Percentiles rank a stretch among this genome's conserved stretches.
phyloP scores from a whole-genome alignment of 306 rosid genomes.

The Sophora flavescens region DNA sequence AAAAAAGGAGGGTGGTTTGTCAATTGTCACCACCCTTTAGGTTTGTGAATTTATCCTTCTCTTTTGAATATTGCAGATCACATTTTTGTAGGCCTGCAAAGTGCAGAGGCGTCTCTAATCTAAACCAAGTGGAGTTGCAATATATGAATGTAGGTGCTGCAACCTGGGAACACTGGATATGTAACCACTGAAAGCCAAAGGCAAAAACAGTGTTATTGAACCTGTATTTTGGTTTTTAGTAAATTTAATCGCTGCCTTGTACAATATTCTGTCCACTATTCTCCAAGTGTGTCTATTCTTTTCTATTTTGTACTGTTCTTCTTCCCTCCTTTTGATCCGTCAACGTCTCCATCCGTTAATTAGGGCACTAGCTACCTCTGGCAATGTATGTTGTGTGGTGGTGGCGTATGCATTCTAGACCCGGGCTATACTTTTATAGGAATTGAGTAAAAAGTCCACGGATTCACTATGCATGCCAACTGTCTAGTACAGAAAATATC shows the following conservation, averaged over 20 bases:
- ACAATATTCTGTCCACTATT: conserved; percentile 4
- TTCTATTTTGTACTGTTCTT: background rate
- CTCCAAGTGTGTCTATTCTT: conserved; percentile 19
- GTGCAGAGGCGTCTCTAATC: background rate
- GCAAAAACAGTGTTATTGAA: background rate
- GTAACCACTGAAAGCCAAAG: background rate
- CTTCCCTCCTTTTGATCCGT: background rate
- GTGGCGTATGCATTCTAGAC: no score
- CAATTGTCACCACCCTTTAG: background rate
- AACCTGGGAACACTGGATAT: background rate
- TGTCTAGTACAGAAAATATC: background rate
- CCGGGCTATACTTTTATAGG: background rate
- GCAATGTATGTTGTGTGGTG: conserved; percentile 18
- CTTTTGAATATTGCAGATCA: background rate
- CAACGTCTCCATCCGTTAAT: conserved; percentile 24
- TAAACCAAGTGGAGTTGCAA: background rate
- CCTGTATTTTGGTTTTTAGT: background rate
- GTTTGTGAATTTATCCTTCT: background rate
- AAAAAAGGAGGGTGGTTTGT: no score
- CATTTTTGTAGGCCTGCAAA: conserved; percentile 8
- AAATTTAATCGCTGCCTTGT: background rate
- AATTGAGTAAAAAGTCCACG: conserved; percentile 12
- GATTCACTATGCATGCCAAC: background rate
- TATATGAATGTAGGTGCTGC: conserved; percentile 6
- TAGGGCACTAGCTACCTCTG: conserved; percentile 7